Evolutionary conservation across 495 filamentous ascomycete species (phyloP), one percentile per base, ranked within the genome.

Genomic region (Corynascus novoguineensis): DNA sequence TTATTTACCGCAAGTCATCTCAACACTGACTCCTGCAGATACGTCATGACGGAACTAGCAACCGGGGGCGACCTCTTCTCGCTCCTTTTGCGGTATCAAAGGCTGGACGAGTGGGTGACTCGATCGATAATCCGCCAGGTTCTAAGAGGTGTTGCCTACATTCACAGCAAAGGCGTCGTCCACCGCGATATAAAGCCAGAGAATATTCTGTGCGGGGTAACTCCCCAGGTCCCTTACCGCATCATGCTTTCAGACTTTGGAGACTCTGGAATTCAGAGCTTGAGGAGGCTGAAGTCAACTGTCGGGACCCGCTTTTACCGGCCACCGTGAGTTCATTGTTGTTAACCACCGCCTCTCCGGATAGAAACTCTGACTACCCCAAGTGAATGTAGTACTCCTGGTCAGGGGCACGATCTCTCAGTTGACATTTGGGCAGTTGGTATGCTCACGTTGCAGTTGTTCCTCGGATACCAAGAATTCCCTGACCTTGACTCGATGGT

Each of bases 101-200:
- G 61, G 35, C 67, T 87, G 40, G 79, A 85, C 35, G 87, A 90
- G 63, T 75, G 83, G 28, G 85, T 92, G 64, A 84, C 89, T 42
- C 84, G 89, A 34, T 82, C 88, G 34, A 87, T 96, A 68, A 86
- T 96, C 78, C 74, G 88, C 22, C 88, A 97, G 68, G 75, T 96
- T 17, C 73, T 95, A 32, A 78, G 81, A 61, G 90, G 87, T 25
- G 76, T 96, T 19, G 80, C 85, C 46, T 89, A 86, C 69, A 84
- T 96, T 70, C 92, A 97, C 68, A 71, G 79, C 44, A 86, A 86
- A 55, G 86, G 86, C 40, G 75, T 96, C 52, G 91, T 86, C 58
- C 92, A 96, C 68, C 86, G 92, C 44, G 92, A 97, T 65, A 87
- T 96, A 72, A 96, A 97, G 73, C 90, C 88, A 5, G 92, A 97